Evolutionary conservation across 768 basidiomycete genomes (phyloP).

Genomic region (Boletus coccyginus): DNA sequence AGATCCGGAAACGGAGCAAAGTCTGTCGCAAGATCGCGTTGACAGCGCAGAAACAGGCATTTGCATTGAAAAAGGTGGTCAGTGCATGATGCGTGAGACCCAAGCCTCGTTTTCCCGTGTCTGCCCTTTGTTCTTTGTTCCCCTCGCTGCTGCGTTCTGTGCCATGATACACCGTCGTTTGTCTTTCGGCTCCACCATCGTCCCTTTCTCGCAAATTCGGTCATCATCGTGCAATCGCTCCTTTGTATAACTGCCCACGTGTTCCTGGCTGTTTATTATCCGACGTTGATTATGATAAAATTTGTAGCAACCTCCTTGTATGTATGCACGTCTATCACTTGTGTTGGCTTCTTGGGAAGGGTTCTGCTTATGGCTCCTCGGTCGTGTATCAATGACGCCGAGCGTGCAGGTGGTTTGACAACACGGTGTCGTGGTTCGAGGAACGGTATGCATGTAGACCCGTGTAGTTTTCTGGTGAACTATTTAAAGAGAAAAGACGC

Average conservation of each 20-base stretch:
- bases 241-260: too few relatives aligned
- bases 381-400: too few relatives aligned
- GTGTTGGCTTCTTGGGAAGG: neutral
- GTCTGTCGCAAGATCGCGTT: slow-evolving; percentile 24
- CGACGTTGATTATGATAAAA: neutral
- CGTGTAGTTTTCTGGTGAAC: too few relatives aligned
- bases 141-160: too few relatives aligned
- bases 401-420: neutral
- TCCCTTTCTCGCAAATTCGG: too few relatives aligned
- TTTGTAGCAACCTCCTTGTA: neutral
- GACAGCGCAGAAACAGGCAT: neutral
- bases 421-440: too few relatives aligned
- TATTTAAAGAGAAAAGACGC: neutral
- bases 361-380: neutral
- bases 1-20: slow-evolving; percentile 32
- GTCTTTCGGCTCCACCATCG: too few relatives aligned
- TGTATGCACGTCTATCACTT: too few relatives aligned
- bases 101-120: neutral
- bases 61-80: neutral
- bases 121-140: too few relatives aligned
- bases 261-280: neutral
- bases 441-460: too few relatives aligned
- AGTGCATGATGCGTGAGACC: neutral
- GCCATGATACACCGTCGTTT: too few relatives aligned
- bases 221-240: too few relatives aligned